Percentiles rank a stretch among this genome's conserved stretches.
phyloP scores from a whole-genome alignment of 1,284 basidiomycete genomes.

The Cutaneotrichosporon sp. region DNA sequence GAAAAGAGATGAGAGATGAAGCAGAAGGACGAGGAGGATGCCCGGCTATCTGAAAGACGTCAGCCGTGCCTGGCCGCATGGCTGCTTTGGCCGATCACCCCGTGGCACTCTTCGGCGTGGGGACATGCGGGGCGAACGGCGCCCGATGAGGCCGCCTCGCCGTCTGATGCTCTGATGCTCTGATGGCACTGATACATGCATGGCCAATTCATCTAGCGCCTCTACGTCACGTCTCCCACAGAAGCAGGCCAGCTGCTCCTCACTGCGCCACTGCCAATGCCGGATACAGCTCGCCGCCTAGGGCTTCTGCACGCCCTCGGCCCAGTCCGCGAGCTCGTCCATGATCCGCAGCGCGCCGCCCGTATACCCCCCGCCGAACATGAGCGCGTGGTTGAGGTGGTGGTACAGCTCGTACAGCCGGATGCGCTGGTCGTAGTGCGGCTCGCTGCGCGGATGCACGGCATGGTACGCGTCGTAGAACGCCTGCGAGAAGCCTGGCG shows the following conservation, averaged over 20 bases:
- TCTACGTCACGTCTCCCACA: too few relatives aligned
- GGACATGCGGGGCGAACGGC: too few relatives aligned
- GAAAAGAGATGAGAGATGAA: background rate
- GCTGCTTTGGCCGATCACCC: background rate
- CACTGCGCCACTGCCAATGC: too few relatives aligned
- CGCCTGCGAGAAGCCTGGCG: slow-evolving; percentile 61
- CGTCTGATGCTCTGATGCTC: too few relatives aligned
- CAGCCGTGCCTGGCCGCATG: background rate
- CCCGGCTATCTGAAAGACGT: background rate
- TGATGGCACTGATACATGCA: background rate
- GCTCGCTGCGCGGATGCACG: slow-evolving; percentile 67
- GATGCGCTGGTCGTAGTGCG: slow-evolving; percentile 69
- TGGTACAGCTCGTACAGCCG: slow-evolving; percentile 83
- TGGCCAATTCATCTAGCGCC: background rate
- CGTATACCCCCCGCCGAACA: slow-evolving; percentile 50
- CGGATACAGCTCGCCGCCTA: too few relatives aligned
- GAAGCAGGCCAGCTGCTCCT: too few relatives aligned
- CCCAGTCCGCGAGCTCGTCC: slow-evolving; percentile 40
- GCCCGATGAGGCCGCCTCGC: too few relatives aligned
- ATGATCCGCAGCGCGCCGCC: slow-evolving; percentile 44
- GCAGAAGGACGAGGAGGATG: background rate
- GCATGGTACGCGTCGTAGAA: slow-evolving; percentile 77
- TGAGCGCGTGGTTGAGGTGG: slow-evolving; percentile 66
- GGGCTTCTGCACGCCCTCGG: too few relatives aligned
- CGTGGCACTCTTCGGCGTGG: too few relatives aligned